Evolutionary conservation across 2,329 filamentous ascomycete genomes (phyloP), one percentile per base, ranked within the genome.

Genomic region (Clathrospora elynae): DNA sequence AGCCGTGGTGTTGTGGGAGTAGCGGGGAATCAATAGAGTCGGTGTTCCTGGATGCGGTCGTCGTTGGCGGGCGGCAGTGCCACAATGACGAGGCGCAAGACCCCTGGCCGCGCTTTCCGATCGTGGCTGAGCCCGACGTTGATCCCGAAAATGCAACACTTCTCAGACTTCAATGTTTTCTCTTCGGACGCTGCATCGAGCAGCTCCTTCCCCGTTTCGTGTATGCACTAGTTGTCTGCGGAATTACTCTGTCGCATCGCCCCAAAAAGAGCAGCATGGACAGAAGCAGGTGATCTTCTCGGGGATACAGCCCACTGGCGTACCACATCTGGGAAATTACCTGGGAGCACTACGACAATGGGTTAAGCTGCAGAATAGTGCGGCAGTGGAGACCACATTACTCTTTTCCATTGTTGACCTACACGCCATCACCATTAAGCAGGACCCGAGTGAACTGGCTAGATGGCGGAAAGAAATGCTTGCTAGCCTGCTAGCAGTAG

Each of bases 291-390:
- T 59, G 35, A 82, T 97, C 61, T 96, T 99, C 76, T 97, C 93
- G 3, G 93, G 91, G 38, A 99, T 99, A 59, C 93, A 99, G 71
- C 93, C 93, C 12, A 99, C 93, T 0, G 93, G 92, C 23, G 80
- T 95, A 16, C 93, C 93, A 10, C 93, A 99, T 69, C 75, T 99
- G 19, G 93, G 93, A 41, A 99, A 99, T 73, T 99, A 96, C 71
- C 80, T 95, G 8, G 93, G 93, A 17, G 93, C 93, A 11, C 75
- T 99, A 41, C 82, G 83, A 35, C 84, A 90, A 77, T 99, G 93
- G 93, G 86, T 87, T 32, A 78, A 79, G 48, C 77, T 96, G 6
- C 92, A 99, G 55, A 75, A 90, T 48, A 74, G 79, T 24, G 76
- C 83, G 0, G 53, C 73, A 0, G 65, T 77, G 2, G 74, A 73